Conservation (phyloP, 2,329 filamentous ascomycete genomes). For the Claviceps sp. region DNA sequence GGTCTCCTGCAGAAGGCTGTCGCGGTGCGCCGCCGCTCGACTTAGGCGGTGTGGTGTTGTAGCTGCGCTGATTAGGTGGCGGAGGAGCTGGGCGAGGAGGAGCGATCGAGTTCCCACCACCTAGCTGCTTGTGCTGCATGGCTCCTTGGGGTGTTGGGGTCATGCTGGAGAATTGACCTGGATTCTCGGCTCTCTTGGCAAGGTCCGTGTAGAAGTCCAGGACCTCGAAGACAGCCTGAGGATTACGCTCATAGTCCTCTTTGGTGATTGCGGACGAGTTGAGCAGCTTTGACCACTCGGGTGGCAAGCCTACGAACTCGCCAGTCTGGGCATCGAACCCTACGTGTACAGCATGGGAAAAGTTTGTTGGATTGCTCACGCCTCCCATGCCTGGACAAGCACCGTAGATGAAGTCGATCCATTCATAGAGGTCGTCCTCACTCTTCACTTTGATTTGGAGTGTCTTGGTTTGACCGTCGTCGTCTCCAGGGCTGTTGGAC, state of each 20-base stretch:
- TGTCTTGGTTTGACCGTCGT: slow-evolving; percentile 69
- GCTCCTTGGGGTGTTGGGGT: slow-evolving; percentile 51
- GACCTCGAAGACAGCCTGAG: slow-evolving; percentile 70
- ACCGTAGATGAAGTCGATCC: slow-evolving; percentile 97
- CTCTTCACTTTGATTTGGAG: slow-evolving; percentile 88
- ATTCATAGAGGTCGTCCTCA: slow-evolving; percentile 94
- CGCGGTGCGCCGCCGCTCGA: slow-evolving; percentile 25
- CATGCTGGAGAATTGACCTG: slow-evolving; percentile 52
- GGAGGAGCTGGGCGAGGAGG: slow-evolving; percentile 53
- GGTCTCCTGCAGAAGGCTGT: slow-evolving; percentile 25
- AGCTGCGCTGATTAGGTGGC: slow-evolving; percentile 26
- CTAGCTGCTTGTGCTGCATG: slow-evolving; percentile 49
- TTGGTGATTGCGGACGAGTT: slow-evolving; percentile 96
- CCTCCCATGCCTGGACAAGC: slow-evolving; percentile 95
- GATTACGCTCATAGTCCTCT: slow-evolving; percentile 96
- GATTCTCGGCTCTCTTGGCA: slow-evolving; percentile 61
- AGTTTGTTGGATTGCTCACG: slow-evolving; percentile 97
- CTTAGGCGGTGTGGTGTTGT: slow-evolving; percentile 24
- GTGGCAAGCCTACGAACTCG: slow-evolving; percentile 84
- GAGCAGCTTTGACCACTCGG: slow-evolving; percentile 93
- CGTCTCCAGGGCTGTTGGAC: slow-evolving; percentile 59
- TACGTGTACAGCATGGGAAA: slow-evolving; percentile 92
- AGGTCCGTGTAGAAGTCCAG: slow-evolving; percentile 79
- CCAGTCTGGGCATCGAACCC: slow-evolving; percentile 93
- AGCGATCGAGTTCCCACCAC: slow-evolving; percentile 44